Percentiles rank a stretch among this genome's conserved stretches.
Evolutionary conservation across 2,329 filamentous ascomycete species (phyloP).

Genomic region (Dactylonectria macrodidyma): DNA sequence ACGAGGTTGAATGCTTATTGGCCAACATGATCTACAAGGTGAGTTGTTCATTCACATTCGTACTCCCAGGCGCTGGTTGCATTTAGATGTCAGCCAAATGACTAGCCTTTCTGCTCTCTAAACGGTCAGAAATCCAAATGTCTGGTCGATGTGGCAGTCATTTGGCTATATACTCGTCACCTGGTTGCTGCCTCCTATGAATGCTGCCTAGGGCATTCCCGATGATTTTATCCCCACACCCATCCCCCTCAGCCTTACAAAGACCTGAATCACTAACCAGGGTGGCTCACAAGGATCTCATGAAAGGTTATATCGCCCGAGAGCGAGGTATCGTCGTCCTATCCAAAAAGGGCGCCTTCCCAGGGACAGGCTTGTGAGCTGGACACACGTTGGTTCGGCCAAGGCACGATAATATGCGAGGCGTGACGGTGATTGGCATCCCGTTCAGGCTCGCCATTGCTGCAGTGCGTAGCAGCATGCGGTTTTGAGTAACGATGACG

Average conservation of each 20-base stretch:
- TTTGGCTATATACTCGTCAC: constrained; percentile 48
- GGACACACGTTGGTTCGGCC: constrained; percentile 21
- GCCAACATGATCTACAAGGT: constrained; percentile 99
- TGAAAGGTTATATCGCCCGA: constrained; percentile 98
- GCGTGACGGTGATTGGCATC: constrained; percentile 27
- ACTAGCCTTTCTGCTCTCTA: constrained; percentile 4
- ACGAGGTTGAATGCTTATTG: constrained; percentile 95
- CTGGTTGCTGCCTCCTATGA: constrained; percentile 37
- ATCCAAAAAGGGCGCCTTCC: constrained; percentile 94
- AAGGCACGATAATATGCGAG: constrained; percentile 26
- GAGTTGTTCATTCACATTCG: constrained; percentile 44
- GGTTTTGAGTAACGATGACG: constrained; percentile 35
- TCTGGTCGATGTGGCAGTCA: constrained; percentile 38
- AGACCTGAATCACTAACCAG: constrained; percentile 53
- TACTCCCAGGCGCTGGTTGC: constrained; percentile 26
- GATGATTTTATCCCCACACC: constrained; percentile 35
- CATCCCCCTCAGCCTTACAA: constrained; percentile 42
- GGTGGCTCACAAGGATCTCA: constrained; percentile 76
- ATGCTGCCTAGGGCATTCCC: constrained; percentile 43
- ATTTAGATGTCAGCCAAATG: constrained; percentile 14
- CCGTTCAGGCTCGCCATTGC: constrained; percentile 26
- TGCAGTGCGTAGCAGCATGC: constrained; percentile 29
- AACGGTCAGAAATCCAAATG: constrained; percentile 15
- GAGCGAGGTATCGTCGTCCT: constrained; percentile 92
- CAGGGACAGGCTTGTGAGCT: constrained; percentile 81